phyloP scores from a whole-genome alignment of 768 basidiomycete genomes.

The Lanmaoa pseudosensibilis region DNA sequence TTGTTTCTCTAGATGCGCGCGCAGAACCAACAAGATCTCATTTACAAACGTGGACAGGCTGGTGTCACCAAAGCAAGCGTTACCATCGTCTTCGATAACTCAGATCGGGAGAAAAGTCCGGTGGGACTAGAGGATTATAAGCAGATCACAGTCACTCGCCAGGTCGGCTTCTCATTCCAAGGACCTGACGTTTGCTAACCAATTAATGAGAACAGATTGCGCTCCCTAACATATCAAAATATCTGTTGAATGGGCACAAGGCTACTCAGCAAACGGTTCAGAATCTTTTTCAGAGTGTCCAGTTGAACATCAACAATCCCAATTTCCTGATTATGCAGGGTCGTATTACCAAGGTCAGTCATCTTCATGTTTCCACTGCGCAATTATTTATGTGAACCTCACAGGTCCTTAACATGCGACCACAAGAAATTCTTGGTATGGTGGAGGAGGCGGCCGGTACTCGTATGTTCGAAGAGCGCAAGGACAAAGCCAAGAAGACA shows the following conservation, averaged over 20 bases:
- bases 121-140: constrained; percentile 74
- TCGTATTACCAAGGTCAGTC: constrained; percentile 88
- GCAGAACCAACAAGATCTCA: constrained; percentile 93
- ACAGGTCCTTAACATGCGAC: constrained; percentile 92
- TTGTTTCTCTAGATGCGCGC: constrained; percentile 75
- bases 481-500: constrained; percentile 93
- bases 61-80: constrained; percentile 97
- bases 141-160: constrained; percentile 96
- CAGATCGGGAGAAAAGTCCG: constrained; percentile 81
- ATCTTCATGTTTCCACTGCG: not conserved
- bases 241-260: constrained; percentile 95
- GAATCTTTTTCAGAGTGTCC: constrained; percentile 92
- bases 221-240: constrained; percentile 91
- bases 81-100: constrained; percentile 98
- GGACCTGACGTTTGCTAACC: not conserved
- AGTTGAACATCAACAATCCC: constrained; percentile 99
- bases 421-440: constrained; percentile 96
- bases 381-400: not conserved
- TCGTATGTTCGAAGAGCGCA: constrained; percentile 98
- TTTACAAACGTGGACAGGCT: constrained; percentile 98
- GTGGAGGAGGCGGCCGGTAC: constrained; percentile 99
- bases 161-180: constrained; percentile 50
- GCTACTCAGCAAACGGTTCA: constrained; percentile 82
- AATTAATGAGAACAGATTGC: constrained; percentile 62
- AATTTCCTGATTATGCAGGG: constrained; percentile 99